phyloP scores from a whole-genome alignment of 805 yeast species.

The Candida manassasensis region DNA sequence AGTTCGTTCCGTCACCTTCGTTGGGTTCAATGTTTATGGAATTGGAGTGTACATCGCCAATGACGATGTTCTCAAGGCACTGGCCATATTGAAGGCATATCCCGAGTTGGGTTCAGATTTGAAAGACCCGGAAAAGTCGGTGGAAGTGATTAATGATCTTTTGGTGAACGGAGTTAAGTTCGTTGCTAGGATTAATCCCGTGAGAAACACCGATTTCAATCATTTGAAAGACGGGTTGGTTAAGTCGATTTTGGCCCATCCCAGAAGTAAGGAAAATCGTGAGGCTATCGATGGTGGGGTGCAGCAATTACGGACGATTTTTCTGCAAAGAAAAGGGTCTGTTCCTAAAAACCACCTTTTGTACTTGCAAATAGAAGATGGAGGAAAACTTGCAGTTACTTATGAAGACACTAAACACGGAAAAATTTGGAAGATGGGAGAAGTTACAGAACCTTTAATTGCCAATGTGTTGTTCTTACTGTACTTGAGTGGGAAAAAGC shows the following conservation, averaged over 20 bases:
- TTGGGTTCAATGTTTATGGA: slow-evolving; percentile 80
- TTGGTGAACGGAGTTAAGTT: slow-evolving; percentile 58
- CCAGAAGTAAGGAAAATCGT: slow-evolving; percentile 46
- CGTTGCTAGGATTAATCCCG: slow-evolving; percentile 75
- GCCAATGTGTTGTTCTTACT: slow-evolving; percentile 67
- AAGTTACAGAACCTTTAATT: slow-evolving; percentile 55
- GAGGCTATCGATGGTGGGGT: slow-evolving; percentile 53
- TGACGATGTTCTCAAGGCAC: slow-evolving; percentile 42
- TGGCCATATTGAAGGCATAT: slow-evolving; percentile 33
- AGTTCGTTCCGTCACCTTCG: slow-evolving; percentile 74
- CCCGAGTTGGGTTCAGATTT: slow-evolving; percentile 28
- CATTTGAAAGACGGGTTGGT: slow-evolving; percentile 88
- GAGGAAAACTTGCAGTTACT: slow-evolving; percentile 23
- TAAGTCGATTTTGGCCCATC: slow-evolving; percentile 69
- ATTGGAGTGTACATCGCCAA: slow-evolving; percentile 74
- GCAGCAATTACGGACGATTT: slow-evolving; percentile 57
- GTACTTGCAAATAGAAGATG: slow-evolving; percentile 47
- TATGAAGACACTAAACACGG: slow-evolving; percentile 25
- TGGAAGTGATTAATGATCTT: slow-evolving; percentile 50
- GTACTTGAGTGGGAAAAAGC: slow-evolving; percentile 67
- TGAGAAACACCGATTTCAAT: slow-evolving; percentile 84
- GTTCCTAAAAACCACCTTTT: slow-evolving; percentile 73
- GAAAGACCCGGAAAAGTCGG: slow-evolving; percentile 48
- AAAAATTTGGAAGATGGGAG: slow-evolving; percentile 44
- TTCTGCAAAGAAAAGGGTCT: slow-evolving; percentile 56